Evolutionary conservation across 495 filamentous ascomycete genomes (phyloP), one percentile per base, ranked within the genome.

Genomic region (Bathelium albidoporum): DNA sequence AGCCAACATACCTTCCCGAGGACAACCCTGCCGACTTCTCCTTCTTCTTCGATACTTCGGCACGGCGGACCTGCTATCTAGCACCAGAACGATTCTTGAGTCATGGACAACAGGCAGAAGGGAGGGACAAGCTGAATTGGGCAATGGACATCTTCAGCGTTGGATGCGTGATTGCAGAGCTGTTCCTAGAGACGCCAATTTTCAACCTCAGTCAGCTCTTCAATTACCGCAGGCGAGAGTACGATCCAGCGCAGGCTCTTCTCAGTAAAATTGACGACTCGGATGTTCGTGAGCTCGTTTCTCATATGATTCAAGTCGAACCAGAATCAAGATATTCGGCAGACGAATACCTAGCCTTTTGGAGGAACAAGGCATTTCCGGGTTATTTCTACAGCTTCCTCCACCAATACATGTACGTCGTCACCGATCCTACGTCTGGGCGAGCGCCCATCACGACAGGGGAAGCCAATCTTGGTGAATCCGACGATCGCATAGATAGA

Each of bases 111-210:
- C 81, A 85, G 58, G 64, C 81, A 9, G 85, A 80, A 60, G 77
- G 79, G 1, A 78, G 87, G 22, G 83, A 82, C 26, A 81, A 82
- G 63, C 78, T 91, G 49, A 90, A 87, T 43, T 96, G 94, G 91
- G 91, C 91, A 41, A 99, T 99, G 95, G 95, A 99, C 72, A 88
- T 99, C 31, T 99, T 99, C 76, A 97, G 94, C 75, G 88, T 86
- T 39, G 94, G 94, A 11, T 99, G 95, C 71, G 95, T 97, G 24
- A 96, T 99, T 69, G 95, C 95, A 2, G 95, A 99, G 73, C 79
- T 99, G 2, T 97, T 97, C 66, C 82, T 96, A n/a, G 95, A 99
- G 73, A 81, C 89, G 0, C 91, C 93, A 1, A 91, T 97, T 32
- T 97, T 99, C 75, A 91, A 82, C 32, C 77, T 97, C 20, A 92